Conservation (phyloP, 139 green algal genomes). For the Nannochloris sp. region DNA sequence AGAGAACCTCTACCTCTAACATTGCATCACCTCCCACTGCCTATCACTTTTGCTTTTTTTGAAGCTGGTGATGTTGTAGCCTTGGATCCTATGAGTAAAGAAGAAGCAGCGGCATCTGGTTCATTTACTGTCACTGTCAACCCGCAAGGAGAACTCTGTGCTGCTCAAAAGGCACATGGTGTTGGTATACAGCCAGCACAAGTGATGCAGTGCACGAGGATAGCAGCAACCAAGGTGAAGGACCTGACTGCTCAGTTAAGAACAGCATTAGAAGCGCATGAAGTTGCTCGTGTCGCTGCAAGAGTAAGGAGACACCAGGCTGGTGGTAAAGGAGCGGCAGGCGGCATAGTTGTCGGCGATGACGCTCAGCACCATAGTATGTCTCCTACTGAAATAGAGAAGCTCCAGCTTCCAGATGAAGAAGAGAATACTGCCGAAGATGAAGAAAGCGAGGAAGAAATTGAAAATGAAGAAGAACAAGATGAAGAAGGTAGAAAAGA, state of each 20-base stretch:
- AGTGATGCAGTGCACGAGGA: conserved; percentile 34
- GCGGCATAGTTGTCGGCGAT: background rate
- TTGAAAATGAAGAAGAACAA: conserved; percentile 1
- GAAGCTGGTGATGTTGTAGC: conserved; percentile 44
- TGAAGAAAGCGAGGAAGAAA: background rate
- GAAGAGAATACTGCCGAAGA: conserved; percentile 9
- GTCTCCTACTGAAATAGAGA: conserved; percentile 1
- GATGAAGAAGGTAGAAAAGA: background rate
- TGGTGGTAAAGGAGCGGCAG: background rate
- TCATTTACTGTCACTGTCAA: conserved; percentile 46
- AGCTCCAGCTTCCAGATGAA: conserved; percentile 2
- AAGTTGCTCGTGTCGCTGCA: conserved; percentile 36
- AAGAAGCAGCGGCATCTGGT: conserved; percentile 53
- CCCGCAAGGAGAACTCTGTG: conserved; percentile 62
- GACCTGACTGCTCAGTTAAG: conserved; percentile 39
- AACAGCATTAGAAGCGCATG: conserved; percentile 44
- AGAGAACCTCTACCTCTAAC: conserved; percentile 75
- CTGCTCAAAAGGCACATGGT: conserved; percentile 65
- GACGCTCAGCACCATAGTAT: background rate
- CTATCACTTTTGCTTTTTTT: conserved; percentile 76
- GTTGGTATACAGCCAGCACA: conserved; percentile 40
- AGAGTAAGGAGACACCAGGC: conserved; percentile 28
- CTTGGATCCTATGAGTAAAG: conserved; percentile 68
- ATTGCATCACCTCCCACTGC: conserved; percentile 81
- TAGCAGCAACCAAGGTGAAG: conserved; percentile 25